These are phyloP conservation scores for Talaromyces sp. DNA, from an alignment of 2,329 filamentous ascomycete genomes.

Conservation along the genomic window DNA sequence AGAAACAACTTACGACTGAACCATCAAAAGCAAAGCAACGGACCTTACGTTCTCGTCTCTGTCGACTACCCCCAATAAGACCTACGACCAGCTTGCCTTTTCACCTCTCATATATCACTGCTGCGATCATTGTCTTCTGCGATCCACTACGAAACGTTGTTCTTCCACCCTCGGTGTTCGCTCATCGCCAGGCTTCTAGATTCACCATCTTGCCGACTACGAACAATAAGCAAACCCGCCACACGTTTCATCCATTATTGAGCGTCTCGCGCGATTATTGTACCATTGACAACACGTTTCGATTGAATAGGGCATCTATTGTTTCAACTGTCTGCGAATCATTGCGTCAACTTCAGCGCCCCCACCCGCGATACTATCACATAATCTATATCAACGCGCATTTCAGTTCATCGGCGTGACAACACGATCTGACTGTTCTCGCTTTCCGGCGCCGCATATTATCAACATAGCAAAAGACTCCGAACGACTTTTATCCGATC, in stretches of 20 bases:
- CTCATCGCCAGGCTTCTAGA: background rate
- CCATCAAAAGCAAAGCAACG: background rate
- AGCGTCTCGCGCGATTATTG: background rate
- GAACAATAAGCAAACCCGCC: background rate
- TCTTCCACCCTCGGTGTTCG: background rate
- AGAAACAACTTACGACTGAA: background rate
- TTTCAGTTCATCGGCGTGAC: background rate
- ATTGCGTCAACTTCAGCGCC: background rate
- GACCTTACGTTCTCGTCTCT: background rate
- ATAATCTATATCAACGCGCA: background rate
- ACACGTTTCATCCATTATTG: background rate
- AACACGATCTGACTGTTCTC: background rate
- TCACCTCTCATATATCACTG: background rate
- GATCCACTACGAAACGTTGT: background rate
- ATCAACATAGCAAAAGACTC: background rate
- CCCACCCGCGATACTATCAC: background rate
- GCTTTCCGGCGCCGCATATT: conserved; percentile 8
- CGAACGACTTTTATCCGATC: background rate
- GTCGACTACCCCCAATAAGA: background rate
- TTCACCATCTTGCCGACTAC: background rate
- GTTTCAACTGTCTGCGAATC: background rate
- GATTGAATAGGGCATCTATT: background rate
- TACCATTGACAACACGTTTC: background rate
- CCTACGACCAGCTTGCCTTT: no score
- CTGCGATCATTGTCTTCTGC: background rate